Percentiles rank a stretch among this genome's conserved stretches.
Evolutionary conservation across 768 basidiomycete species (phyloP).

Genomic region (Baorangia bicolor): DNA sequence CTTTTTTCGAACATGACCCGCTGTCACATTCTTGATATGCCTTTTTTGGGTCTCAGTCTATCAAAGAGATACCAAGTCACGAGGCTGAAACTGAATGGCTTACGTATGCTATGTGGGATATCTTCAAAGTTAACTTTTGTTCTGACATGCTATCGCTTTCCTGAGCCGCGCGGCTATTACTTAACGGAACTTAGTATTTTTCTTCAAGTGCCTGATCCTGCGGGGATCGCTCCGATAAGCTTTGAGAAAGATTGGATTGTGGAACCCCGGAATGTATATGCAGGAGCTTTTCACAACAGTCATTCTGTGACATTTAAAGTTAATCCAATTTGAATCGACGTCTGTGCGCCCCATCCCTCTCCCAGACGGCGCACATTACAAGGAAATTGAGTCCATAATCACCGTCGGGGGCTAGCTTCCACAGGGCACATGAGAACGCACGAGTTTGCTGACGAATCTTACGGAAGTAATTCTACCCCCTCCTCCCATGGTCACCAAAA

Average conservation of each 20-base stretch:
- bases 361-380: slow-evolving; percentile 9
- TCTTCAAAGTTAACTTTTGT: slow-evolving; percentile 32
- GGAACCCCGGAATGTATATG: background rate
- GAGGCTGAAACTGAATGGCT: slow-evolving; percentile 22
- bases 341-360: background rate
- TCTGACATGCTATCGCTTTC: slow-evolving; percentile 11
- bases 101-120: slow-evolving; percentile 21
- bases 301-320: slow-evolving; percentile 12
- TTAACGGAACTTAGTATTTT: slow-evolving; percentile 12
- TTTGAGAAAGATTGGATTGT: slow-evolving; percentile 12
- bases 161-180: slow-evolving; percentile 16
- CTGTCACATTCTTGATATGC: slow-evolving; percentile 19
- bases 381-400: slow-evolving; percentile 21
- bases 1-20: slow-evolving; percentile 7
- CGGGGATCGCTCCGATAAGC: slow-evolving; percentile 30
- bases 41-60: slow-evolving; percentile 11
- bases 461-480: slow-evolving; percentile 26
- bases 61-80: slow-evolving; percentile 9
- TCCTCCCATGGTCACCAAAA: slow-evolving; percentile 35
- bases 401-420: slow-evolving; percentile 13
- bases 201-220: slow-evolving; percentile 24
- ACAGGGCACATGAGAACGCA: slow-evolving; percentile 19
- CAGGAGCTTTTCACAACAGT: background rate
- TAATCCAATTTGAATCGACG: slow-evolving; percentile 3
- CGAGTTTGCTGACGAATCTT: slow-evolving; percentile 18